phyloP scores from a whole-genome alignment of 306 rosid genomes.

The Vicia sativa region DNA sequence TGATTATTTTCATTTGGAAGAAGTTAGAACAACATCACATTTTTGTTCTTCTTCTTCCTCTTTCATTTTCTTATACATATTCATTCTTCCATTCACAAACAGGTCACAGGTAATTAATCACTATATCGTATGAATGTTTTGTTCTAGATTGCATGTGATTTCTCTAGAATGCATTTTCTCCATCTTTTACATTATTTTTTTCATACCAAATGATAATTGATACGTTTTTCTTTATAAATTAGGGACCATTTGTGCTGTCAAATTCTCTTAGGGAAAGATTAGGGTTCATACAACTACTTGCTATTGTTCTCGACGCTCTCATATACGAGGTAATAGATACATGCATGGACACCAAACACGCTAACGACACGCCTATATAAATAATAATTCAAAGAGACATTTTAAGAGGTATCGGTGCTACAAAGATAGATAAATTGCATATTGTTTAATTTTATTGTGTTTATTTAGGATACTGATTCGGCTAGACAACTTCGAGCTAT shows the following conservation, averaged over 20 bases:
- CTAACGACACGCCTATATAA: too few species aligned
- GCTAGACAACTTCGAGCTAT: conserved; percentile 46
- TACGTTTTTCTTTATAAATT: neutral
- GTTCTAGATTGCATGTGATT: neutral
- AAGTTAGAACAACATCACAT: conserved; percentile 22
- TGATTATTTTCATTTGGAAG: conserved; percentile 29
- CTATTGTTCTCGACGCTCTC: too few species aligned
- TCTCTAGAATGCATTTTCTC: neutral
- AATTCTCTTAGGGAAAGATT: neutral
- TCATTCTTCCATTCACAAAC: neutral
- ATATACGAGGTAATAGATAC: neutral
- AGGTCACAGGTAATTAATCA: neutral
- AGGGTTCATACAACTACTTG: too few species aligned
- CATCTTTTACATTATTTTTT: neutral
- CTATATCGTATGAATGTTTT: neutral
- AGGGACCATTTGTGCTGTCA: neutral
- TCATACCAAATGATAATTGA: neutral
- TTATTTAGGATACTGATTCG: conserved; percentile 38
- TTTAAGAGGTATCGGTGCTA: too few species aligned
- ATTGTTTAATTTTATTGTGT: conserved; percentile 39
- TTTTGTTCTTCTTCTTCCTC: conserved; percentile 4
- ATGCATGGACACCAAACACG: too few species aligned
- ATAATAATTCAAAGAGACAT: too few species aligned
- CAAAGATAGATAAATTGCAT: neutral
- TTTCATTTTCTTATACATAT: conserved; percentile 2